Percentiles rank a stretch among this genome's conserved stretches.
phyloP scores from a whole-genome alignment of 805 yeast genomes.

The Barnettozyma sp. region DNA sequence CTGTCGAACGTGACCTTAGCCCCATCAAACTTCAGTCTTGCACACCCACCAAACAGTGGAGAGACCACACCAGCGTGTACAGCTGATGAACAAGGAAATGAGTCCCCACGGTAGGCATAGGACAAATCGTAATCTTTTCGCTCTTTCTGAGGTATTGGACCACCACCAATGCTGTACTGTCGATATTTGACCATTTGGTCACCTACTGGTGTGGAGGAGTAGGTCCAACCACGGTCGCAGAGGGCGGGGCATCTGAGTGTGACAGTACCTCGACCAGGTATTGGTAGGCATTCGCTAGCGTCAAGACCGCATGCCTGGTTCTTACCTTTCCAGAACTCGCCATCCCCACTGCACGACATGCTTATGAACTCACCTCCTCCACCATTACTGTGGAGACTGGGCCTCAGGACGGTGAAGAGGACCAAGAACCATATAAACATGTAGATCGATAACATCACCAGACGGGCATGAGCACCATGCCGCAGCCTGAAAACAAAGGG shows the following conservation, averaged over 20 bases:
- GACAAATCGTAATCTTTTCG: conserved; percentile 30
- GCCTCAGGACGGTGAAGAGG: too few species aligned
- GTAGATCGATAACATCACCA: too few species aligned
- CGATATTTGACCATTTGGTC: conserved; percentile 57
- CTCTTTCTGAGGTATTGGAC: conserved; percentile 23
- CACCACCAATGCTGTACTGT: conserved; percentile 77
- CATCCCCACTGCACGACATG: conserved; percentile 42
- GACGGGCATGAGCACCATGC: conserved; percentile 3
- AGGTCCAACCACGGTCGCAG: conserved; percentile 75
- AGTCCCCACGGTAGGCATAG: conserved; percentile 76
- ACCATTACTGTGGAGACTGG: conserved; percentile 4
- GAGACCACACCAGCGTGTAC: conserved; percentile 78
- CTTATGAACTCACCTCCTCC: conserved; percentile 21
- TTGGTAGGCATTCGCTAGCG: conserved; percentile 38
- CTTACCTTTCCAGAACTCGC: conserved; percentile 64
- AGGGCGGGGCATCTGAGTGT: conserved; percentile 79
- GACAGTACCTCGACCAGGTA: conserved; percentile 39
- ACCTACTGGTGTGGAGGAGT: conserved; percentile 71
- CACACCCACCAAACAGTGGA: conserved; percentile 74
- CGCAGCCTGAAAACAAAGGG: conserved; percentile 4
- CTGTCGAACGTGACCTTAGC: conserved; percentile 42
- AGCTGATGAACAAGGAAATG: conserved; percentile 86
- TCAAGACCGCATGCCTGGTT: conserved; percentile 70
- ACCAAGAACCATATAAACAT: too few species aligned
- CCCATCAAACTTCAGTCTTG: conserved; percentile 51